Percentiles rank a stretch among this genome's conserved stretches.
Conservation (phyloP, 768 basidiomycete species). For the Boletus insuetus region DNA sequence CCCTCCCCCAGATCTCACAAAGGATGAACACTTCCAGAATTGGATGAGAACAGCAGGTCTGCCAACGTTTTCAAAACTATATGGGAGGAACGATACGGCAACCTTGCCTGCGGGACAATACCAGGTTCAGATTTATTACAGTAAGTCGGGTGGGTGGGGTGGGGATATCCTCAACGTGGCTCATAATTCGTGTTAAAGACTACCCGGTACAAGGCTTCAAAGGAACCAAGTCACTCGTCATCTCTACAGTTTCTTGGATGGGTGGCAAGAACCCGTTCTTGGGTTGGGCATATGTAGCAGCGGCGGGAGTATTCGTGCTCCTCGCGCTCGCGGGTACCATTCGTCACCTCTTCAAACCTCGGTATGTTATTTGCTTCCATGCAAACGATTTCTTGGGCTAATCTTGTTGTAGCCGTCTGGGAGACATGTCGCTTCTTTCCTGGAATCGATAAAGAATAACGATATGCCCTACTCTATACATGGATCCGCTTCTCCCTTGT, state of each 20-base stretch:
- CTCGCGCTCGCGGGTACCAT: conserved; percentile 88
- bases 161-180: not conserved
- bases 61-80: conserved; percentile 95
- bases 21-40: conserved; percentile 94
- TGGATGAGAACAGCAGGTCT: conserved; percentile 99
- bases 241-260: conserved; percentile 98
- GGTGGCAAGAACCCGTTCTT: conserved; percentile 98
- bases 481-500: conserved; percentile 18
- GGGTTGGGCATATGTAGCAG: conserved; percentile 96
- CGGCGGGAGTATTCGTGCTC: conserved; percentile 81
- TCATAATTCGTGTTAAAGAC: conserved; percentile 48
- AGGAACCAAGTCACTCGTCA: conserved; percentile 95
- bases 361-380: conserved; percentile 44
- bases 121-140: conserved; percentile 71
- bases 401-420: conserved; percentile 56
- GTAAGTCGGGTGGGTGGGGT: conserved; percentile 38
- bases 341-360: conserved; percentile 89
- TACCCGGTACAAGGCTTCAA: conserved; percentile 89
- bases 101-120: conserved; percentile 73
- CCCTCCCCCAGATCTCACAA: conserved; percentile 68
- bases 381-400: not conserved
- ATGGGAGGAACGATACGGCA: conserved; percentile 83
- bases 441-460: conserved; percentile 59
- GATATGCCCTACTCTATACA: conserved; percentile 18
- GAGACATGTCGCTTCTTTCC: conserved; percentile 83